A percentile compares a stretch with the other conserved stretches of the same genome.
Conservation (phyloP, 306 rosid genomes). For the Quercus dentata region DNA sequence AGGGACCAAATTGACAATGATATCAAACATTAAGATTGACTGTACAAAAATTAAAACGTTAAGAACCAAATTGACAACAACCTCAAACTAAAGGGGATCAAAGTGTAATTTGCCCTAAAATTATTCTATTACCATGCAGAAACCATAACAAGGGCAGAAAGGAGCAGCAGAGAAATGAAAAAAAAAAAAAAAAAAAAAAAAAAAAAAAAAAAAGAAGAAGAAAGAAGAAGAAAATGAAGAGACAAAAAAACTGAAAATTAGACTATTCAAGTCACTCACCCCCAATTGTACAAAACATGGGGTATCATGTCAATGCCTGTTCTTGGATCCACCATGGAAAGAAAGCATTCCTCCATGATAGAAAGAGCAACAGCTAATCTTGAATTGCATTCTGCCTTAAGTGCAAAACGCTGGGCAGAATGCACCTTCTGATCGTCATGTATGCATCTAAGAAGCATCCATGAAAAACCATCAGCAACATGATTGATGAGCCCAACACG, state of each 20-base stretch:
- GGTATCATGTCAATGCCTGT: slow-evolving; percentile 99
- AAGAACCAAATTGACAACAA: too few species aligned
- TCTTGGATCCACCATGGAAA: slow-evolving; percentile 93
- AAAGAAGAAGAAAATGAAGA: not conserved
- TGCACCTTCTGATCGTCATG: slow-evolving; percentile 82
- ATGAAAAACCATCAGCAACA: slow-evolving; percentile 57
- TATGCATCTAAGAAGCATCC: slow-evolving; percentile 86
- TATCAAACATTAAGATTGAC: too few species aligned
- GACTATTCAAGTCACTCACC: slow-evolving; percentile 48
- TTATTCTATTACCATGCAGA: not conserved
- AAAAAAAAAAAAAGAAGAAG: too few species aligned
- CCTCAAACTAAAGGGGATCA: too few species aligned
- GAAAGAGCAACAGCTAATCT: slow-evolving; percentile 93
- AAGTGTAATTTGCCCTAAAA: not conserved
- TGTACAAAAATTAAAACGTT: too few species aligned
- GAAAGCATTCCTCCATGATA: slow-evolving; percentile 94
- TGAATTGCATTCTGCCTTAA: slow-evolving; percentile 91
- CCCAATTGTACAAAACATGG: slow-evolving; percentile 86
- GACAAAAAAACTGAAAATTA: slow-evolving; percentile 9
- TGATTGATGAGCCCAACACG: slow-evolving; percentile 67
- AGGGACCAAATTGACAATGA: too few species aligned
- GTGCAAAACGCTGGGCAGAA: slow-evolving; percentile 85
- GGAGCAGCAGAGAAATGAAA: not conserved
- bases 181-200: too few species aligned
- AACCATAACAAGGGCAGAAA: not conserved